Evolutionary conservation across 257 asterid species (phyloP), one percentile per base, ranked within the genome.

Genomic region (Nemophila menziesii): DNA sequence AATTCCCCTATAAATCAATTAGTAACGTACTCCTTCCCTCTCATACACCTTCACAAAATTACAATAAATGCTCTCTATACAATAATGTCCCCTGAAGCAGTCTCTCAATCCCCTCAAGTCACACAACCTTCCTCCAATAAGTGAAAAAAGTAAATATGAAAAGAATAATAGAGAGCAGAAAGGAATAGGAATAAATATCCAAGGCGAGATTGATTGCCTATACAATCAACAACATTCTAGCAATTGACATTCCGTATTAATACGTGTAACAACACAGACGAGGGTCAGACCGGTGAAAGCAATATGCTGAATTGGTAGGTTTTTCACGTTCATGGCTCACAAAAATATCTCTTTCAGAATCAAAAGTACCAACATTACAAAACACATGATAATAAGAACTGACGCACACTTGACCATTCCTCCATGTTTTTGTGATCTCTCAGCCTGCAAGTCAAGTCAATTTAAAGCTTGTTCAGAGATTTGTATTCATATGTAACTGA

Each of bases 321-420:
- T 42, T 13, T 36, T 20, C 16, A 29, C 7, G 46, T 29, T 56
- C 36, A 54, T 8, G 11, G 49, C 39, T 79, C 49, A 85, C 57
- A 85, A 85, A 44, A 90, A 24, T 61, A 85, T 79, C 57, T 64
- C 68, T 74, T 86, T 90, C 61, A 90, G 52, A 58, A 90, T 70
- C 58, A 90, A 67, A 63, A 85, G 99, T 60, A 85, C 74, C 45
- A 90, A 72, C 99, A 90, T 81, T 22, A 90, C 66, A 17, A 77
- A 73, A 68, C 99, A 90, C 96, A 85, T 82, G 44, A 90, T 85
- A 36, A 90, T 66, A 17, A 90, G 93, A 47, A 71, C 70, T 1
- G 93, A 57, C 8, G 93, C 99, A 20, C 99, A 90, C 93, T 74
- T 74, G 48, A 90, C 99, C 93, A 90, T 81, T 24, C 96, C 96